Evolutionary conservation across 2,329 filamentous ascomycete species (phyloP), one percentile per base, ranked within the genome.

Genomic region (Lecanicillium sp.): DNA sequence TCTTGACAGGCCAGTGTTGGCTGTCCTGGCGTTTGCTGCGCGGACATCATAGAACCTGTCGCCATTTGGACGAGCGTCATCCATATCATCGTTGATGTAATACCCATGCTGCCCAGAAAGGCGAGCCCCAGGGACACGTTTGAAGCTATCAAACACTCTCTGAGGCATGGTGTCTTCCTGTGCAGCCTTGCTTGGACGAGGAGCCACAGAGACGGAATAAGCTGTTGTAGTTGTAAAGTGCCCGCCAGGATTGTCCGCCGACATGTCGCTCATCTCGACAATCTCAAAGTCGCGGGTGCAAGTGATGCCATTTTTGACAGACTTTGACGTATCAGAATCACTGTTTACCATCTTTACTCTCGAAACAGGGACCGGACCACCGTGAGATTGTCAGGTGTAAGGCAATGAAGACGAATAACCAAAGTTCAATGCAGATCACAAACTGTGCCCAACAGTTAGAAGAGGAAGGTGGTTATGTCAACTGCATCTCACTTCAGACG

Each of bases 1-100:
- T 51, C 85, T 70, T 35, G 81, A 75, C 25, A 94, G 68, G 15
- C 79, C 75, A 35, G 83, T 79, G 45, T 76, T 70, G 2, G 84
- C 81, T 1, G 84, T 86, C 52, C 85, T 78, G 46, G 83, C 63
- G 53, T 84, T 71, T 38, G 70, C 73, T 51, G 57, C 57, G 15
- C 61, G 61, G 27, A 72, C 44, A 46, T 72, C 68, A 44, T 63
- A 73, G 49, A 65, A 64, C 37, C 68, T 61, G 4, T 54, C 49
- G 20, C 51, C 52, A 17, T 29, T 34, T 14, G 31, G 37, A 19
- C 30, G 18, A 11, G 33, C 32, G 7, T 50, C 49, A 7, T 53
- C 47, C 31, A 40, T 46, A 18, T 43, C 44, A 41, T 53, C 41
- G 38, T 49, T 37, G 32, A 51, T 42, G 43, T 41, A 45, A 17